These are phyloP conservation scores for Sherardia arvensis DNA, from an alignment of 257 asterid genomes.

Conservation along the genomic window DNA sequence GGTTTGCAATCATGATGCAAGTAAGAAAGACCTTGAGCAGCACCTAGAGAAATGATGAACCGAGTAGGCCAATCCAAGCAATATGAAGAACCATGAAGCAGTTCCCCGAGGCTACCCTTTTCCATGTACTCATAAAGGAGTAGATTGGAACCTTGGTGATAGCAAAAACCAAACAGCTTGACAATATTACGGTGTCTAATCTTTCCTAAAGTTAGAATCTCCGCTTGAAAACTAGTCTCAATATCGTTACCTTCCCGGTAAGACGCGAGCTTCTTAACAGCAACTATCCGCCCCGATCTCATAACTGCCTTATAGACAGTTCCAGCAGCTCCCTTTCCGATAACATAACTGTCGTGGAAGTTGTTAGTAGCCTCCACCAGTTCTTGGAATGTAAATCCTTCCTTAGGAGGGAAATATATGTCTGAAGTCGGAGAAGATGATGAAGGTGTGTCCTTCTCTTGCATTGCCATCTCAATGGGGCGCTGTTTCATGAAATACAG, in stretches of 20 bases:
- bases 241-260: conserved; percentile 64
- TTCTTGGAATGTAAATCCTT: conserved; percentile 84
- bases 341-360: conserved; percentile 56
- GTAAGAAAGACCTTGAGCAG: conserved; percentile 87
- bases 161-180: conserved; percentile 81
- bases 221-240: conserved; percentile 71
- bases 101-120: conserved; percentile 81
- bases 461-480: conserved; percentile 37
- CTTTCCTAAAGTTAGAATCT: conserved; percentile 73
- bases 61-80: conserved; percentile 72
- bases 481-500: conserved; percentile 55
- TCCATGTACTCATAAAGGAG: conserved; percentile 90
- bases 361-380: conserved; percentile 81
- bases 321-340: conserved; percentile 89
- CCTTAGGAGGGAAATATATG: conserved; percentile 82
- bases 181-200: conserved; percentile 96
- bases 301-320: conserved; percentile 78
- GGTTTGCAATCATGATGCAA: conserved; percentile 89
- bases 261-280: conserved; percentile 79
- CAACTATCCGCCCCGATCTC: conserved; percentile 50
- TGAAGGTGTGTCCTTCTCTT: conserved; percentile 31
- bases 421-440: conserved; percentile 40
- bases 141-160: conserved; percentile 75
- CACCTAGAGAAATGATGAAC: conserved; percentile 67
- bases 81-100: conserved; percentile 59